Percentiles rank a stretch among this genome's conserved stretches.
Conservation (phyloP, 768 basidiomycete species). For the Podaxis sp. region DNA sequence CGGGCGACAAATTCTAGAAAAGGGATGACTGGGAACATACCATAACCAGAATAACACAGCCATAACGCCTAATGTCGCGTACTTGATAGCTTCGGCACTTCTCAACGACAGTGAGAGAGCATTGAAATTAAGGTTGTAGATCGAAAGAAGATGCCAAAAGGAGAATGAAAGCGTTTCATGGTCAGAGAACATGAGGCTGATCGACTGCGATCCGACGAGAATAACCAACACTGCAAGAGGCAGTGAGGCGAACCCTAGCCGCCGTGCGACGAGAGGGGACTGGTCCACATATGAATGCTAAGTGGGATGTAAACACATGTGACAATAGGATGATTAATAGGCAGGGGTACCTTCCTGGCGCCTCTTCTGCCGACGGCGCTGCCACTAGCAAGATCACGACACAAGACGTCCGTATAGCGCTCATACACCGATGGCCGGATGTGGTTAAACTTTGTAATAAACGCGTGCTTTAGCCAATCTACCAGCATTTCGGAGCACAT, state of each 20-base stretch:
- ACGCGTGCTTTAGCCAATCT: constrained; percentile 99
- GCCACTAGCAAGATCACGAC: constrained; percentile 83
- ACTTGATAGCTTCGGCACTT: constrained; percentile 43
- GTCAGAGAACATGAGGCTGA: constrained; percentile 55
- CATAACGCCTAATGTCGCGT: constrained; percentile 61
- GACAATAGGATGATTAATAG: not conserved
- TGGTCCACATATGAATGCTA: constrained; percentile 93
- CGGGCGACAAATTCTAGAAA: not conserved
- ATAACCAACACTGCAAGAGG: constrained; percentile 84
- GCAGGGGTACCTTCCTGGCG: constrained; percentile 57
- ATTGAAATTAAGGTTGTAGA: constrained; percentile 31
- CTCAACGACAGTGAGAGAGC: constrained; percentile 26
- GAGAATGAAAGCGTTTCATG: constrained; percentile 13
- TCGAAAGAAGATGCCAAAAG: constrained; percentile 8
- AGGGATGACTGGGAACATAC: constrained; percentile 39
- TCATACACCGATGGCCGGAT: constrained; percentile 94
- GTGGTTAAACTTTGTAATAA: constrained; percentile 99
- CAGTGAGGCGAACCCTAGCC: constrained; percentile 89
- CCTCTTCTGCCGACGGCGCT: constrained; percentile 65
- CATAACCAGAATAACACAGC: constrained; percentile 79
- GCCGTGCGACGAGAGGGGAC: constrained; percentile 88
- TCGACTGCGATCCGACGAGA: constrained; percentile 70
- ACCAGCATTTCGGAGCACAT: constrained; percentile 90
- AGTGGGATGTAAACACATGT: not conserved
- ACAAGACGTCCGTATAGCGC: constrained; percentile 91